Percentiles rank a stretch among this genome's conserved stretches.
Evolutionary conservation across 768 basidiomycete genomes (phyloP).

Genomic region (Leccinum subgranulosum): DNA sequence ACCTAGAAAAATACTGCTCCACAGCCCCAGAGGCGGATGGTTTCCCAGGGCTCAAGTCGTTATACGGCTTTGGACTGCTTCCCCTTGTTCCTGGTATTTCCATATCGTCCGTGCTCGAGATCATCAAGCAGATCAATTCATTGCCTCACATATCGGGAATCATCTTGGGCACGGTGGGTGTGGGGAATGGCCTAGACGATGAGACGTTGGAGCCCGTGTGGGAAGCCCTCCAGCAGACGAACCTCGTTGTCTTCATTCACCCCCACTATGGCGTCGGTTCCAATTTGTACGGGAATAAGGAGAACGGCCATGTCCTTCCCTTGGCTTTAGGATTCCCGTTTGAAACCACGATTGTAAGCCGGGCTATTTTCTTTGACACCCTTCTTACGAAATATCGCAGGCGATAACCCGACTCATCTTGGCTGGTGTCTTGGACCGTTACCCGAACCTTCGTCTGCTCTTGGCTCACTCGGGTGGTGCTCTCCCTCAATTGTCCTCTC

Average conservation of each 20-base stretch:
- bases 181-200: slow-evolving; percentile 82
- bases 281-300: slow-evolving; percentile 69
- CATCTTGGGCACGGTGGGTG: slow-evolving; percentile 77
- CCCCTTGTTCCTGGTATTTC: slow-evolving; percentile 72
- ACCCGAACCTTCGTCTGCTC: slow-evolving; percentile 70
- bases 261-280: slow-evolving; percentile 82
- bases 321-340: slow-evolving; percentile 88
- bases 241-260: slow-evolving; percentile 78
- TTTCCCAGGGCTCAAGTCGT: slow-evolving; percentile 48
- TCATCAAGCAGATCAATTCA: slow-evolving; percentile 61
- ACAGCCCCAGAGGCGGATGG: slow-evolving; percentile 44
- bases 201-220: slow-evolving; percentile 75
- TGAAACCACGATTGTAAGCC: slow-evolving; percentile 80
- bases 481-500: slow-evolving; percentile 78
- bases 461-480: slow-evolving; percentile 88
- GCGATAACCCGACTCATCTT: slow-evolving; percentile 80
- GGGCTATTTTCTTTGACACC: background rate
- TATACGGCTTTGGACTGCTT: slow-evolving; percentile 83
- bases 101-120: slow-evolving; percentile 53
- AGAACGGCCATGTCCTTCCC: slow-evolving; percentile 86
- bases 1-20: slow-evolving; percentile 78
- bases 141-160: slow-evolving; percentile 70
- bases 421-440: slow-evolving; percentile 75
- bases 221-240: slow-evolving; percentile 67
- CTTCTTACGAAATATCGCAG: slow-evolving; percentile 26